A percentile compares a stretch with the other conserved stretches of the same genome.
phyloP scores from a whole-genome alignment of 176 grass and related monocot species.

The Phoenix roebelenii region DNA sequence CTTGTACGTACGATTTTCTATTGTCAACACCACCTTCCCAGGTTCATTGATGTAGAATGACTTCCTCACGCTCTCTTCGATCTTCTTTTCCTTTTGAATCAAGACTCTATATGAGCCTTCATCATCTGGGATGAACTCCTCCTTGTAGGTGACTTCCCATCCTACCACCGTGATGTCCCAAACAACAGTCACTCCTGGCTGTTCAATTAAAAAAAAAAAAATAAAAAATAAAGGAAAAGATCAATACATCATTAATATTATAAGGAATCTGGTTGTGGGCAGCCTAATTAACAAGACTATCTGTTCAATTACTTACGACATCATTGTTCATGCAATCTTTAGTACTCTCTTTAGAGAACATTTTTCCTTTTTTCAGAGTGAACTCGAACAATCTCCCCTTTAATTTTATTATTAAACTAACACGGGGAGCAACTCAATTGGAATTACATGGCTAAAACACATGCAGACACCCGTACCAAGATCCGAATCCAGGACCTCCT shows the following conservation, averaged over 20 bases:
- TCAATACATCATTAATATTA: not conserved
- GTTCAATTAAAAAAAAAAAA: not conserved
- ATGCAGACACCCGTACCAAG: no score
- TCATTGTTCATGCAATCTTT: no score
- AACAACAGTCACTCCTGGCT: constrained; percentile 24
- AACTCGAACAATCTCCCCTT: no score
- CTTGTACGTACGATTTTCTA: constrained; percentile 22
- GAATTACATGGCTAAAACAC: no score
- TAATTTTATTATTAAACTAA: no score
- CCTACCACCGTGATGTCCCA: constrained; percentile 33
- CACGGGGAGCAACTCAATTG: no score
- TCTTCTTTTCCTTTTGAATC: constrained; percentile 30
- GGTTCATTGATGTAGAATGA: constrained; percentile 41
- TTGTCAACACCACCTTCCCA: constrained; percentile 27
- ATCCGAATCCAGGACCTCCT: no score
- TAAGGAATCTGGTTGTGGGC: not conserved
- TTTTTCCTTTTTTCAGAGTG: no score
- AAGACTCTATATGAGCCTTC: constrained; percentile 32
- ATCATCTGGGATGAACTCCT: constrained; percentile 42
- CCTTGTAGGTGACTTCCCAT: constrained; percentile 40
- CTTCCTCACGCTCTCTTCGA: constrained; percentile 18
- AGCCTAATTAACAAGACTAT: no score
- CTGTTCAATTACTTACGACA: no score
- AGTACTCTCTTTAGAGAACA: no score
- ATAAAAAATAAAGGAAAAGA: not conserved